Percentiles rank a stretch among this genome's conserved stretches.
phyloP scores from a whole-genome alignment of 1,284 basidiomycete species.

The Violaceomyces palustris region DNA sequence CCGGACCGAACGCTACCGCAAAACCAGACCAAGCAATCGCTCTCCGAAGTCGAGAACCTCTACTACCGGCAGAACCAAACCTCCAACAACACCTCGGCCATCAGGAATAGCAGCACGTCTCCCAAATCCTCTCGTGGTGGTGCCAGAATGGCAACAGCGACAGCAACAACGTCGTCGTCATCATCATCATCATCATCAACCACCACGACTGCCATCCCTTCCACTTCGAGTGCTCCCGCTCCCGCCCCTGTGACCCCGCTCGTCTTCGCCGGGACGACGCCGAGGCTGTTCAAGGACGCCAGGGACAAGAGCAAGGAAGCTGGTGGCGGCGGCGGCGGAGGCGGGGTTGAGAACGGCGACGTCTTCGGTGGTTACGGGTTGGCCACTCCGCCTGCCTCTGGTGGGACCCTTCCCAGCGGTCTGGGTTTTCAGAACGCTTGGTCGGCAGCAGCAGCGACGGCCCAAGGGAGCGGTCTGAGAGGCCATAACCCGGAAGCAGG shows the following conservation, averaged over 20 bases:
- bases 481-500: conserved; percentile 3
- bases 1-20: no score
- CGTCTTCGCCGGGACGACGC: no score
- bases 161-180: no score
- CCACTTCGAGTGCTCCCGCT: conserved; percentile 9
- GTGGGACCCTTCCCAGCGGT: conserved; percentile 14
- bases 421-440: conserved; percentile 8
- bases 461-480: conserved; percentile 1
- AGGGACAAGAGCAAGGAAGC: conserved; percentile 18
- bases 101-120: no score
- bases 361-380: conserved; percentile 31
- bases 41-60: conserved; percentile 50
- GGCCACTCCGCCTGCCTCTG: conserved; percentile 26
- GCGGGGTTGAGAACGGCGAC: conserved; percentile 25
- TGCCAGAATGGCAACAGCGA: no score
- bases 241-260: conserved; percentile 2
- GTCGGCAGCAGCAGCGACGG: background rate
- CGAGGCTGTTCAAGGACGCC: conserved; percentile 29
- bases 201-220: no score
- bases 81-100: background rate
- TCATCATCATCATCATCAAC: no score
- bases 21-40: conserved; percentile 45
- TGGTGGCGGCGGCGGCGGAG: conserved; percentile 25
- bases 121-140: no score
- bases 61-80: conserved; percentile 40